Conservation (phyloP, 2,329 filamentous ascomycete species). For the Colletotrichum spinosum region DNA sequence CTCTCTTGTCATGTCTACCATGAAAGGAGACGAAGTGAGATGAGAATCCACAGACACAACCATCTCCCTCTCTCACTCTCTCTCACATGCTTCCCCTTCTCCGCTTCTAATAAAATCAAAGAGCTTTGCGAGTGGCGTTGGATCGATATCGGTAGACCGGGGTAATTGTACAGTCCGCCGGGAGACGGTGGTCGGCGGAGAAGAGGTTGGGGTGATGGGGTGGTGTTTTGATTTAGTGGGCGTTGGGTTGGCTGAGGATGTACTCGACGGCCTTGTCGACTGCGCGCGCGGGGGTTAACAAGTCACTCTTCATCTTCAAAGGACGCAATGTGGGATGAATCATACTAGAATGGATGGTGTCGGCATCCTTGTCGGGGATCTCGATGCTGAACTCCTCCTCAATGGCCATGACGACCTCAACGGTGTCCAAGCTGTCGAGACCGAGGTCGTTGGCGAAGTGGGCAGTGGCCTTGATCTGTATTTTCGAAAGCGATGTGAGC, state of each 20-base stretch:
- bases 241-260: constrained; percentile 92
- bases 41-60: too few species aligned
- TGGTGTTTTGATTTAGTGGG: constrained; percentile 64
- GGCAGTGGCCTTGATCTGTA: constrained; percentile 81
- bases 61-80: too few species aligned
- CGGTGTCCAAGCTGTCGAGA: constrained; percentile 96
- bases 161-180: constrained; percentile 39
- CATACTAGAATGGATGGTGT: constrained; percentile 93
- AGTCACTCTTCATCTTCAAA: constrained; percentile 26
- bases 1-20: constrained; percentile 10
- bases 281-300: constrained; percentile 49
- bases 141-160: constrained; percentile 21
- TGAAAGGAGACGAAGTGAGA: too few species aligned
- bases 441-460: constrained; percentile 99
- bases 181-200: constrained; percentile 32
- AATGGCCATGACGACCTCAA: constrained; percentile 99
- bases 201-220: neutral
- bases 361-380: constrained; percentile 97
- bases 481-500: neutral
- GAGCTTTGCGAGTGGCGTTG: constrained; percentile 34
- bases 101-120: constrained; percentile 7
- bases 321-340: constrained; percentile 36
- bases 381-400: constrained; percentile 96
- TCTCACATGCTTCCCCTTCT: neutral
- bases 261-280: constrained; percentile 96